Percentiles rank a stretch among this genome's conserved stretches.
phyloP scores from a whole-genome alignment of 1,284 basidiomycete genomes.

The Irpex sp. region DNA sequence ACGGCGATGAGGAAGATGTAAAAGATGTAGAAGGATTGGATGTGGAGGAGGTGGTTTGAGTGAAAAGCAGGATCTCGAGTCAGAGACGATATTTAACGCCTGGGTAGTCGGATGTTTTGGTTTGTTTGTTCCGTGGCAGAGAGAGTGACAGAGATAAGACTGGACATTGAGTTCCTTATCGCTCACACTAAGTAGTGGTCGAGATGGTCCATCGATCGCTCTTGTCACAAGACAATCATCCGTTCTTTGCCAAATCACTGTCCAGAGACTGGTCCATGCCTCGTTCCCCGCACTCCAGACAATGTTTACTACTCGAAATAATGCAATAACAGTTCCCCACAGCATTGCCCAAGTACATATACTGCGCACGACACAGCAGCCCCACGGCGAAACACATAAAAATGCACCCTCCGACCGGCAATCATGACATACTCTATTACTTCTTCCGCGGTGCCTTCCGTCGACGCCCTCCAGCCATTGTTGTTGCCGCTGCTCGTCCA shows the following conservation, averaged over 20 bases:
- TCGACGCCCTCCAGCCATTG: constrained; percentile 57
- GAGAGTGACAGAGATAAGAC: background rate
- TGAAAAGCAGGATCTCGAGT: constrained; percentile 17
- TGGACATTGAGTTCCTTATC: background rate
- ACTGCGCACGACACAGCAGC: background rate
- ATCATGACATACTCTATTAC: constrained; percentile 14
- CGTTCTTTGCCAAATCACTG: background rate
- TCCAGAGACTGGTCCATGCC: no score
- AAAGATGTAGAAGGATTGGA: constrained; percentile 1
- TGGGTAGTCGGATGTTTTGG: constrained; percentile 3
- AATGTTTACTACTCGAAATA: no score
- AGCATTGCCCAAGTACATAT: no score
- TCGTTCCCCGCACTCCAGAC: no score
- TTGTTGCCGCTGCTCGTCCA: constrained; percentile 28
- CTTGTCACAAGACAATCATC: background rate
- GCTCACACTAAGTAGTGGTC: background rate
- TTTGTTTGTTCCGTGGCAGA: constrained; percentile 7
- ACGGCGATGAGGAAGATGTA: background rate
- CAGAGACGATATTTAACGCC: constrained; percentile 11
- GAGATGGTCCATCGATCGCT: background rate
- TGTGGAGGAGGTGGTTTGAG: constrained; percentile 15
- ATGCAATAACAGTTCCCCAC: no score
- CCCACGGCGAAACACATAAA: background rate
- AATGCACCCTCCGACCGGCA: background rate
- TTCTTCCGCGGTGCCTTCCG: constrained; percentile 48